These are phyloP conservation scores for Cyclotella cryptica DNA, from an alignment of 108 stramenopile genomes.

Conservation along the genomic window DNA sequence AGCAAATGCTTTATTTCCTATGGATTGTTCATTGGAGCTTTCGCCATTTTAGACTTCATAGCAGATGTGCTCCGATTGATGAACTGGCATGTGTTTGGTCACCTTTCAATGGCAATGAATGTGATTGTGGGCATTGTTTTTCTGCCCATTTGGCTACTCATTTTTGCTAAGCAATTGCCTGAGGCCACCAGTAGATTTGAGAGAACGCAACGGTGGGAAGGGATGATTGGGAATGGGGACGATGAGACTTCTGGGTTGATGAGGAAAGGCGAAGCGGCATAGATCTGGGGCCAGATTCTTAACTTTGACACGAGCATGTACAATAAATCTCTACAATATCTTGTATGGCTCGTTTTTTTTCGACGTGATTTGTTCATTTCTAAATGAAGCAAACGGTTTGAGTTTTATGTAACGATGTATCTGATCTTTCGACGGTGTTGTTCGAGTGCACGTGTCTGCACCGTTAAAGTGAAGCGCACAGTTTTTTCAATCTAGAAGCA, in stretches of 20 bases:
- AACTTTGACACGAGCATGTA: no score
- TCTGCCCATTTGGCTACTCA: conserved; percentile 67
- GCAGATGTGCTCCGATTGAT: conserved; percentile 68
- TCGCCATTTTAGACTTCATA: conserved; percentile 67
- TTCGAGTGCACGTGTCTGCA: no score
- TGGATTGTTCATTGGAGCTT: conserved; percentile 60
- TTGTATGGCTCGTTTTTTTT: no score
- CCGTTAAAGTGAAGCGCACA: no score
- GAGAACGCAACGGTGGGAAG: conserved; percentile 17
- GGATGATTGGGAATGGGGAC: not conserved
- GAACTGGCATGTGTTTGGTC: conserved; percentile 52
- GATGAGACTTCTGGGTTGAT: conserved; percentile 13
- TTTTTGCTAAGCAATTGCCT: conserved; percentile 61
- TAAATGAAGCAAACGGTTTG: no score
- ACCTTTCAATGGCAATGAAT: conserved; percentile 57
- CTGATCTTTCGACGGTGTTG: no score
- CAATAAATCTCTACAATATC: no score
- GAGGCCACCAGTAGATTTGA: conserved; percentile 46
- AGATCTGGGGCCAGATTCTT: no score
- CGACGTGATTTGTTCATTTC: no score
- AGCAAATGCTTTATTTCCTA: conserved; percentile 56
- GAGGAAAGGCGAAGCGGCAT: conserved; percentile 9
- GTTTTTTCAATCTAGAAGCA: no score
- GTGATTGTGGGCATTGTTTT: conserved; percentile 60
- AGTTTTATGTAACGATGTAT: no score